Evolutionary conservation across 805 yeast species (phyloP).

Genomic region (Yamadazyma nakazawae): DNA sequence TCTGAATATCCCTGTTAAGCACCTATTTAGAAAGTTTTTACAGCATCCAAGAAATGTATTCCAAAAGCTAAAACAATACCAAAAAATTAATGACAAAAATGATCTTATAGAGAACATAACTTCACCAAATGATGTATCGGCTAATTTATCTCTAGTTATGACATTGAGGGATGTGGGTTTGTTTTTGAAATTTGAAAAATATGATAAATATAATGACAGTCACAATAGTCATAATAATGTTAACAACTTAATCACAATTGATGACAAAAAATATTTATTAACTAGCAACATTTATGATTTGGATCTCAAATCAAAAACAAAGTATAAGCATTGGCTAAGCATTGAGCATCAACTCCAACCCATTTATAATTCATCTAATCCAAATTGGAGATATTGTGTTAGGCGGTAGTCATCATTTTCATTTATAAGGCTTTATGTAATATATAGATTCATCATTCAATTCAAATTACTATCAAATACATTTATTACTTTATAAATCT

Average conservation of each 20-base stretch:
- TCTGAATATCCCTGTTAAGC: constrained; percentile 31
- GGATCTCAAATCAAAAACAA: constrained; percentile 44
- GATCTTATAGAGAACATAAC: constrained; percentile 30
- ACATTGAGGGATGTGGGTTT: constrained; percentile 57
- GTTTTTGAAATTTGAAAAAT: constrained; percentile 39
- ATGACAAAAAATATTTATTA: constrained; percentile 26
- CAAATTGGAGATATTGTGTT: constrained; percentile 28
- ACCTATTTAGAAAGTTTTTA: constrained; percentile 34
- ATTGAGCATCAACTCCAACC: constrained; percentile 38
- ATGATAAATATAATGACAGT: constrained; percentile 22
- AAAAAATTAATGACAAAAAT: constrained; percentile 29
- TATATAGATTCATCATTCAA: neutral
- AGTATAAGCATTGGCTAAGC: constrained; percentile 44
- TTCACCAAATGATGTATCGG: constrained; percentile 37
- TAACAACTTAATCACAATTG: constrained; percentile 22
- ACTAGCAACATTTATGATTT: constrained; percentile 45
- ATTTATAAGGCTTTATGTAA: neutral
- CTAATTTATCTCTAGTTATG: constrained; percentile 44
- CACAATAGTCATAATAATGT: constrained; percentile 31
- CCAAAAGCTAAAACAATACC: constrained; percentile 32
- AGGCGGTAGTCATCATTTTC: constrained; percentile 8
- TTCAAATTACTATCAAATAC: neutral
- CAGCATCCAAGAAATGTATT: constrained; percentile 27
- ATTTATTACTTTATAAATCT: neutral
- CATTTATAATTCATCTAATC: constrained; percentile 29